Percentiles rank a stretch among this genome's conserved stretches.
These are phyloP conservation scores for Cornus suecica DNA, from an alignment of 148 eudicot species.

Conservation along the genomic window DNA sequence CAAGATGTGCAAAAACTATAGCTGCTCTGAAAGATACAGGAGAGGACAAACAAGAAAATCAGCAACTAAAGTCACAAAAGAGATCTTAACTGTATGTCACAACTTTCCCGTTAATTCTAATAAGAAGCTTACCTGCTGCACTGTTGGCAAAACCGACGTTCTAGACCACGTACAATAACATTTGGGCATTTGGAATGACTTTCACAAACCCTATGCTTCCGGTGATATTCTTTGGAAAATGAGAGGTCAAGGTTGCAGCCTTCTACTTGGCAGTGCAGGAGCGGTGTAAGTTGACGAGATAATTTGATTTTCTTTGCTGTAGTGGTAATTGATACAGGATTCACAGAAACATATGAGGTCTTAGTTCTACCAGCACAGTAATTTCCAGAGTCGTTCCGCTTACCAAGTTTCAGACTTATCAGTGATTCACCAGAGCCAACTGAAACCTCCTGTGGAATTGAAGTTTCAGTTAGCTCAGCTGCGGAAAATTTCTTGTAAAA, in stretches of 20 bases:
- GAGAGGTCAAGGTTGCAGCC: conserved; percentile 87
- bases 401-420: conserved; percentile 83
- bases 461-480: conserved; percentile 38
- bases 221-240: conserved; percentile 81
- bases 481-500: conserved; percentile 28
- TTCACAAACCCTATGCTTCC: conserved; percentile 84
- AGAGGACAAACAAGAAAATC: not conserved
- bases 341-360: conserved; percentile 27
- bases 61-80: not conserved
- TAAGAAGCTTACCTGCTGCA: conserved; percentile 77
- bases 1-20: not conserved
- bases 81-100: not conserved
- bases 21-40: not conserved
- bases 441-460: conserved; percentile 49
- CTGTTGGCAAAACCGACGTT: conserved; percentile 94
- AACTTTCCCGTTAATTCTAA: not conserved
- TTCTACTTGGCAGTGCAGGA: conserved; percentile 75
- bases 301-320: conserved; percentile 51
- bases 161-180: conserved; percentile 72
- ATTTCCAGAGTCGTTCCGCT: conserved; percentile 74
- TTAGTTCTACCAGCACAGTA: conserved; percentile 37
- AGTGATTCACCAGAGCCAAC: conserved; percentile 76
- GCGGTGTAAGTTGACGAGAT: conserved; percentile 33
- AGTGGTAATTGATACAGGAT: conserved; percentile 36
- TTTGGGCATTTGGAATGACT: conserved; percentile 73